A percentile compares a stretch with the other conserved stretches of the same genome.
These are phyloP conservation scores for Sedum album DNA, from an alignment of 164 flowering plant species.

Conservation along the genomic window DNA sequence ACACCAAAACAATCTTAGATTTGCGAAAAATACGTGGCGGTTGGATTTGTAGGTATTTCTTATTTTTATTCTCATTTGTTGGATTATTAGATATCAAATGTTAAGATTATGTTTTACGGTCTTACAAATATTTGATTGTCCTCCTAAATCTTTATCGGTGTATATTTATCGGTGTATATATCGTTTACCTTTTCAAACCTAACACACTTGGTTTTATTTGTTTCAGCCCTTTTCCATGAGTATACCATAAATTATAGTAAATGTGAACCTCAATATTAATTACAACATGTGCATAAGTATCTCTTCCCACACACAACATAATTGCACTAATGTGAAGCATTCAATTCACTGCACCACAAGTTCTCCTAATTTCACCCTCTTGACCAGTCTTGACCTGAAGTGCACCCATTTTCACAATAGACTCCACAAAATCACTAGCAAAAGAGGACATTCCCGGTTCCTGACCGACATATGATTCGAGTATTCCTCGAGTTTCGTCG, in stretches of 20 bases:
- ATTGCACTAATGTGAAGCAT: neutral
- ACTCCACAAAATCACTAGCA: constrained; percentile 43
- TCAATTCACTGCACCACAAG: constrained; percentile 50
- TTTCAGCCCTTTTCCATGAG: neutral
- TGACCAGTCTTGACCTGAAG: constrained; percentile 59
- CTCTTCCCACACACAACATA: neutral
- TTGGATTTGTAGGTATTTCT: too few relatives aligned
- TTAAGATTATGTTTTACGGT: too few relatives aligned
- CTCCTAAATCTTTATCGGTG: too few relatives aligned
- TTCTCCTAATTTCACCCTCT: constrained; percentile 58
- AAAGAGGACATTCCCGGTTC: constrained; percentile 34
- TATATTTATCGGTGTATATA: too few relatives aligned
- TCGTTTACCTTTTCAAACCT: too few relatives aligned
- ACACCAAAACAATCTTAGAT: too few relatives aligned
- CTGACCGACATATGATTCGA: constrained; percentile 44
- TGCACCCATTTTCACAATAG: constrained; percentile 71
- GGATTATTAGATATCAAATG: too few relatives aligned
- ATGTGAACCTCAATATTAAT: neutral
- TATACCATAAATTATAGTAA: neutral
- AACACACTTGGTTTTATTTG: neutral
- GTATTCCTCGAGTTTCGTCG: constrained; percentile 23
- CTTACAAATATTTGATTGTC: too few relatives aligned
- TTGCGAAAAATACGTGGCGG: too few relatives aligned
- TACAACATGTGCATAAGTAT: neutral
- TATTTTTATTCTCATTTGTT: too few relatives aligned